These are phyloP conservation scores for Rosa multiflora DNA, from an alignment of 306 rosid genomes.

Conservation along the genomic window DNA sequence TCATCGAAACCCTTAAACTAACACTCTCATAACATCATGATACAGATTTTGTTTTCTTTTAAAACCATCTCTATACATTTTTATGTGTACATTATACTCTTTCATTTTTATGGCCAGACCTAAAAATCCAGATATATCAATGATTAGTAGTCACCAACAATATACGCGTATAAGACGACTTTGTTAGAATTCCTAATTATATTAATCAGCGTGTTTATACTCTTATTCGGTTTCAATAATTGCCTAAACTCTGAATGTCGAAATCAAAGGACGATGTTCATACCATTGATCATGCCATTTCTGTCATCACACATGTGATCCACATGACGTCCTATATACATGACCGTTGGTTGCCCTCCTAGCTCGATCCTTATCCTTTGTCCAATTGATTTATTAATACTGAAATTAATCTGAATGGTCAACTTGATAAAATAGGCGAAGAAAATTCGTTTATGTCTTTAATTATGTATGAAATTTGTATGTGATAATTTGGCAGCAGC, in stretches of 20 bases:
- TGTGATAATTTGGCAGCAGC: slow-evolving; percentile 9
- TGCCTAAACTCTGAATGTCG: not conserved
- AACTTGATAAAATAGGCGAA: not conserved
- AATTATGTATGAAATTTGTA: not conserved
- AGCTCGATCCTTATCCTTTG: not conserved
- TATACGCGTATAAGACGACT: slow-evolving; percentile 6
- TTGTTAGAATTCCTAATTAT: not conserved
- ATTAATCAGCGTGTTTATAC: not conserved
- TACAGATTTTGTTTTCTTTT: not conserved
- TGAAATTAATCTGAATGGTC: not conserved
- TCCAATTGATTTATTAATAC: not conserved
- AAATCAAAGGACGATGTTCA: not conserved
- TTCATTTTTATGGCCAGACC: not conserved
- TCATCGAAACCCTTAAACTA: too few relatives aligned
- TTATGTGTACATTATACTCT: not conserved
- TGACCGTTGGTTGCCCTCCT: slow-evolving; percentile 6
- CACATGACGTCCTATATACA: slow-evolving; percentile 34
- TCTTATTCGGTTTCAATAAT: not conserved
- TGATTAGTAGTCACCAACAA: not conserved
- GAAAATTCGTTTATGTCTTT: not conserved
- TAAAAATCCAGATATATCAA: not conserved
- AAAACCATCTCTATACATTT: not conserved
- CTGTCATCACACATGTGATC: slow-evolving; percentile 33
- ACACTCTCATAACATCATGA: too few relatives aligned
- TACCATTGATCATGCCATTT: not conserved